These are phyloP conservation scores for Naematelia aurantialba DNA, from an alignment of 768 basidiomycete genomes.

Conservation along the genomic window DNA sequence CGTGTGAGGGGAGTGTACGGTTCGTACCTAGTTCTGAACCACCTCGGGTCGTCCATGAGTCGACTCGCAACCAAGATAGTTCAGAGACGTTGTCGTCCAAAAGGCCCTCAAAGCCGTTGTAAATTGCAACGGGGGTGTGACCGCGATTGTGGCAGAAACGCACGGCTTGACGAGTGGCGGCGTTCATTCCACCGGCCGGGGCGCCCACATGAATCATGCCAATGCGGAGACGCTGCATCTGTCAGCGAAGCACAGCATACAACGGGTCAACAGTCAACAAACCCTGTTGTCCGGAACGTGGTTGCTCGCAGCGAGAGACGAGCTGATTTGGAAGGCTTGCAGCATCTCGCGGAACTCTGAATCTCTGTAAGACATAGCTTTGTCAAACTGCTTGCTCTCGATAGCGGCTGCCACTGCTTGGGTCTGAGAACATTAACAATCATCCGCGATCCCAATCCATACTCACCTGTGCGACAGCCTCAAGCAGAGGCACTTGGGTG, in stretches of 20 bases:
- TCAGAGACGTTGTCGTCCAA: slow-evolving; percentile 82
- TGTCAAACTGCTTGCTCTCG: slow-evolving; percentile 72
- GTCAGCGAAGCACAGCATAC: neutral
- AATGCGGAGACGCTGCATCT: slow-evolving; percentile 49
- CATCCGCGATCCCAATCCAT: neutral
- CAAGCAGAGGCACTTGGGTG: slow-evolving; percentile 80
- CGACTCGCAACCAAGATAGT: slow-evolving; percentile 92
- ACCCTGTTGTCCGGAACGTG: slow-evolving; percentile 55
- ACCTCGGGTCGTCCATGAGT: slow-evolving; percentile 91
- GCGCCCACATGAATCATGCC: slow-evolving; percentile 70
- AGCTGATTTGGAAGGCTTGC: slow-evolving; percentile 76
- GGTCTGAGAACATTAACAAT: slow-evolving; percentile 57
- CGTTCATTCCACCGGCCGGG: slow-evolving; percentile 98
- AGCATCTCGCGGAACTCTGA: slow-evolving; percentile 84
- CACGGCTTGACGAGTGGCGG: slow-evolving; percentile 88
- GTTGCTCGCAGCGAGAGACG: slow-evolving; percentile 59
- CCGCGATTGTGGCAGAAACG: slow-evolving; percentile 90
- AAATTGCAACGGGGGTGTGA: slow-evolving; percentile 83
- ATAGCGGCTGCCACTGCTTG: slow-evolving; percentile 80
- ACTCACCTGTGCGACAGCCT: slow-evolving; percentile 81
- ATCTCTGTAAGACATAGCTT: slow-evolving; percentile 82
- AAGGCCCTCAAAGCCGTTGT: slow-evolving; percentile 94
- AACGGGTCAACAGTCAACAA: too few relatives aligned
- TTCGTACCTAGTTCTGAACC: slow-evolving; percentile 98
- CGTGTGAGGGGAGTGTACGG: slow-evolving; percentile 75